phyloP scores from a whole-genome alignment of 129 eudicot genomes.

The Solidago caesia region DNA sequence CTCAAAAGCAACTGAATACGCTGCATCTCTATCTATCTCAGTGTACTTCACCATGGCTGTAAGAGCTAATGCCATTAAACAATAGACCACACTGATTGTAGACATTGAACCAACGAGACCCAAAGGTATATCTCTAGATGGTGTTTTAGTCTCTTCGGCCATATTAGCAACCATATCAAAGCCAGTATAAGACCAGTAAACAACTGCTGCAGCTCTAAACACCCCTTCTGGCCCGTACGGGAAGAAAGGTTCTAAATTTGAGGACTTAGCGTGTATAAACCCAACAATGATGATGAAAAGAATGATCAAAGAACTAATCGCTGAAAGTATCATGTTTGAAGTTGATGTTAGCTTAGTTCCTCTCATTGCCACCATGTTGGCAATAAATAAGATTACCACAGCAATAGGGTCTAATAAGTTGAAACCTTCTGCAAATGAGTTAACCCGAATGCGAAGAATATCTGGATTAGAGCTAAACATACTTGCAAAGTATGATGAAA shows the following conservation, averaged over 20 bases:
- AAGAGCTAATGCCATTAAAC: constrained; percentile 73
- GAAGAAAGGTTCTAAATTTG: constrained; percentile 62
- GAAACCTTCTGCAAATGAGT: constrained; percentile 64
- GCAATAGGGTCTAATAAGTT: constrained; percentile 80
- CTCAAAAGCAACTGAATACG: constrained; percentile 73
- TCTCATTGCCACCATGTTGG: constrained; percentile 62
- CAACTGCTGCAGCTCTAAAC: constrained; percentile 77
- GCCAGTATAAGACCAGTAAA: constrained; percentile 84
- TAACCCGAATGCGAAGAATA: constrained; percentile 42
- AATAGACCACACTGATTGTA: constrained; percentile 53
- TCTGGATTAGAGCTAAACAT: constrained; percentile 57
- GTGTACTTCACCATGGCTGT: constrained; percentile 73
- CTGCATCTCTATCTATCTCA: constrained; percentile 63
- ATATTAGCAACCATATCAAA: constrained; percentile 86
- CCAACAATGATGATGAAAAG: constrained; percentile 64
- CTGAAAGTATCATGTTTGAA: constrained; percentile 57
- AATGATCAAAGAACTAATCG: constrained; percentile 46
- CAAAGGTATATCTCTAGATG: constrained; percentile 66
- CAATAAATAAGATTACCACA: constrained; percentile 42
- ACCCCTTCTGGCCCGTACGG: constrained; percentile 70
- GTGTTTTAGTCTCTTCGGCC: constrained; percentile 81
- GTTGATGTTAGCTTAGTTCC: constrained; percentile 58
- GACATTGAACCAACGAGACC: constrained; percentile 89
- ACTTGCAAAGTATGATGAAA: constrained; percentile 78
- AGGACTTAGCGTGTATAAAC: constrained; percentile 45